Evolutionary conservation across 148 eudicot genomes (phyloP), one percentile per base, ranked within the genome.

Genomic region (Camellia sinensis): DNA sequence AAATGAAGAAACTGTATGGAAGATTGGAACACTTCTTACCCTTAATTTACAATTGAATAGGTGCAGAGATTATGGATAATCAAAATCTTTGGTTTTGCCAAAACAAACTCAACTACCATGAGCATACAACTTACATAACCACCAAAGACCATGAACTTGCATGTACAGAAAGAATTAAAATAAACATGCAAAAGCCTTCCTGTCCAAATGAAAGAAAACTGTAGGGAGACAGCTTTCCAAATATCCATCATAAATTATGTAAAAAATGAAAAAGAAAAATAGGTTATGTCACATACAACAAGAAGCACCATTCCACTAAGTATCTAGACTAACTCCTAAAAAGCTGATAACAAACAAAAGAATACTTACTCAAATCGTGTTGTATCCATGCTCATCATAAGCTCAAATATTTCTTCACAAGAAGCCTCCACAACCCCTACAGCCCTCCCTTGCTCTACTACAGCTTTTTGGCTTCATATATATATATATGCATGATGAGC

Each of bases 381-480:
- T 44, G 93, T 86, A 82, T 97, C 98, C 98, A 97, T 97, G 87
- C 98, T 92, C 98, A 97, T 97, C 71, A 97, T 89, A 86, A 97
- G 95, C 89, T 97, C 93, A 88, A 97, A 97, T 82, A 92, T 88
- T 84, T 97, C 97, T 89, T 92, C 99, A 86, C 99, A 94, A 6
- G 90, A 87, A 83, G 98, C 96, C 82, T 94, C 99, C 81, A 97
- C 99, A 74, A 97, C 97, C 66, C 99, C 98, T 19, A 91, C 99
- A 83, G 99, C 99, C 87, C 90, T 97, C n/a, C 99, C 91, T 97
- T 69, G 98, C 99, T 88, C 98, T 89, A 84, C 99, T 97, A 88
- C 98, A 97, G 87, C 99, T 94, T 86, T 97, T 94, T 63, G 99
- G 99, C 98, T 97, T 89, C 82, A 88, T 53, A 81, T 70, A 73